Conservation (phyloP, 1,284 basidiomycete species). For the Cutaneotrichosporon sp. region DNA sequence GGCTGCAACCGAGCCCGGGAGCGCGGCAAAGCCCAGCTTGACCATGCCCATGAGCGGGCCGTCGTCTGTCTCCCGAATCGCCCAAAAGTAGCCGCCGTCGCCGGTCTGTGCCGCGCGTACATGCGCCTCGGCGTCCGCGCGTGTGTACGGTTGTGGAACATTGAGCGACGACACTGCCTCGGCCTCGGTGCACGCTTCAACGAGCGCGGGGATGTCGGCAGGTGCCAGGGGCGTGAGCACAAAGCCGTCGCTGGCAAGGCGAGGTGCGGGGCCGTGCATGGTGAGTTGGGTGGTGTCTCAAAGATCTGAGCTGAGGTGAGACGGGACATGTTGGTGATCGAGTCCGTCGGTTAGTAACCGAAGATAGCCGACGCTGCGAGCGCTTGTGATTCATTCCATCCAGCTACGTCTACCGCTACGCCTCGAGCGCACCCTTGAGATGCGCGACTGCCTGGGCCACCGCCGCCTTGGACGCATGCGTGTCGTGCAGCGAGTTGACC, state of each 20-base stretch:
- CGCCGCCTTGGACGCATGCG: conserved; percentile 15
- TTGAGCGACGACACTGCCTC: conserved; percentile 9
- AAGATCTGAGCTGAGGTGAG: too few species aligned
- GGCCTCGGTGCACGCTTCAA: conserved; percentile 8
- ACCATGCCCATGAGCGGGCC: conserved; percentile 2
- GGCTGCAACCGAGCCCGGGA: neutral
- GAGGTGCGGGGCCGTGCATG: neutral
- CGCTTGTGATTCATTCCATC: too few species aligned
- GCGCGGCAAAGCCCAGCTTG: neutral
- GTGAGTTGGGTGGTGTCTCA: too few species aligned
- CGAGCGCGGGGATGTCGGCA: neutral
- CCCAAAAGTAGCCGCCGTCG: neutral
- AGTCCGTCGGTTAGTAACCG: too few species aligned
- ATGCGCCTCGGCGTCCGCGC: conserved; percentile 2
- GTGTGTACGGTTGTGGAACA: conserved; percentile 10
- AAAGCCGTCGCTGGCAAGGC: neutral
- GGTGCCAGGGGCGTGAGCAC: neutral
- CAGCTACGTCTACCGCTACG: too few species aligned
- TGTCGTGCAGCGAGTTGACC: conserved; percentile 22
- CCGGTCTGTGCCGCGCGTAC: neutral
- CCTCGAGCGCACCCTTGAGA: too few species aligned
- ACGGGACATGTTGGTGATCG: too few species aligned
- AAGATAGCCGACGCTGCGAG: too few species aligned
- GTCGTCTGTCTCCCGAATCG: neutral
- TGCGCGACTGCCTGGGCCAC: too few species aligned